These are phyloP conservation scores for Aspergillus japonicus DNA, from an alignment of 2,329 filamentous ascomycete species.

Conservation along the genomic window DNA sequence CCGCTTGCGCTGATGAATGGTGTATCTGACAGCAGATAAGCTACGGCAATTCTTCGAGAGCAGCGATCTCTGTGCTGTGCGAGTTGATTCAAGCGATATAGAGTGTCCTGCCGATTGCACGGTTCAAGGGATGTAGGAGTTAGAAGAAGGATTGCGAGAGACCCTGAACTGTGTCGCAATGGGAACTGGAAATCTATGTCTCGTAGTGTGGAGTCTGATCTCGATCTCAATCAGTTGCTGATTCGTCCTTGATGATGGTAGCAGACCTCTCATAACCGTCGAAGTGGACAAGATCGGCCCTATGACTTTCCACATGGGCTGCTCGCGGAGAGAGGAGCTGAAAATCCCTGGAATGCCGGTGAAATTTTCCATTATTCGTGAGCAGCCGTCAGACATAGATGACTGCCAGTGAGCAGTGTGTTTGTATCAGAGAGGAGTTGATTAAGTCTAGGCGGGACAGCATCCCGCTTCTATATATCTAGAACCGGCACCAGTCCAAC, in stretches of 20 bases:
- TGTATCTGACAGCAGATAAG: constrained; percentile 25
- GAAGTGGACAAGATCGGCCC: constrained; percentile 20
- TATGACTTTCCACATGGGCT: constrained; percentile 37
- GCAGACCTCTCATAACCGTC: constrained; percentile 23
- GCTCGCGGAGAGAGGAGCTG: constrained; percentile 41
- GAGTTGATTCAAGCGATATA: constrained; percentile 20
- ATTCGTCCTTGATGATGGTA: background rate
- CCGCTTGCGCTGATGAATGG: constrained; percentile 21
- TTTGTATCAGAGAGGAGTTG: constrained; percentile 14
- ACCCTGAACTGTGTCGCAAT: background rate
- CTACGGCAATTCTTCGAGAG: constrained; percentile 17
- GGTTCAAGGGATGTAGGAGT: constrained; percentile 18
- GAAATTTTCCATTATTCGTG: constrained; percentile 5
- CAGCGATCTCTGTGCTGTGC: background rate
- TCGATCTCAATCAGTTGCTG: background rate
- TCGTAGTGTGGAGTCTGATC: background rate
- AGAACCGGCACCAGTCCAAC: background rate
- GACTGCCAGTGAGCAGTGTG: background rate
- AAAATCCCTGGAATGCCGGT: constrained; percentile 27
- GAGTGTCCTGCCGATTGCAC: constrained; percentile 16
- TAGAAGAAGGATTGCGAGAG: constrained; percentile 24
- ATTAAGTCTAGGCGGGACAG: constrained; percentile 9
- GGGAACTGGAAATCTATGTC: constrained; percentile 22
- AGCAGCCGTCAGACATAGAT: background rate
- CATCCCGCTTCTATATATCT: background rate